phyloP scores from a whole-genome alignment of 805 yeast genomes.

The Kodamaea hsintzibuensis region DNA sequence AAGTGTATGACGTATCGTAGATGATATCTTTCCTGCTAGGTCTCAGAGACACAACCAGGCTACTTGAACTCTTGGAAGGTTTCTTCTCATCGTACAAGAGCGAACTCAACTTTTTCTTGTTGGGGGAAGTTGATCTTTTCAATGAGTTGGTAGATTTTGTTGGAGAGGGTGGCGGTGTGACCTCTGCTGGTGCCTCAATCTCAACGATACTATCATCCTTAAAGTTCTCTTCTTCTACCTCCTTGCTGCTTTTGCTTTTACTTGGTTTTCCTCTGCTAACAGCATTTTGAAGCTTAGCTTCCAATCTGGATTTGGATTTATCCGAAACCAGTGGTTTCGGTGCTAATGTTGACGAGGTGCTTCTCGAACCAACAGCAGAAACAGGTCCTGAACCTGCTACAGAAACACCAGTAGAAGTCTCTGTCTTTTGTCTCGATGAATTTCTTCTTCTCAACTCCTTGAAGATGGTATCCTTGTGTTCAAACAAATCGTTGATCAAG shows the following conservation, averaged over 20 bases:
- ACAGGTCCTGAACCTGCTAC: background rate
- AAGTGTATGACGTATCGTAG: constrained; percentile 12
- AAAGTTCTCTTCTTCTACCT: background rate
- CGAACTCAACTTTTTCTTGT: constrained; percentile 32
- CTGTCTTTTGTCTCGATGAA: constrained; percentile 19
- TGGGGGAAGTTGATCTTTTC: constrained; percentile 41
- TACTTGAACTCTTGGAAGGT: constrained; percentile 2
- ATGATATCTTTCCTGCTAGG: constrained; percentile 29
- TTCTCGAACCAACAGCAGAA: constrained; percentile 5
- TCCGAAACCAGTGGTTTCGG: constrained; percentile 13
- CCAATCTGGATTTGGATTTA: constrained; percentile 28
- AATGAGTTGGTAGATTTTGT: constrained; percentile 18
- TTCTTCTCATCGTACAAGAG: constrained; percentile 14
- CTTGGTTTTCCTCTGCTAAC: constrained; percentile 18
- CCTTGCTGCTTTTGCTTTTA: background rate
- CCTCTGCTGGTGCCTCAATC: constrained; percentile 14
- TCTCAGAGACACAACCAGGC: constrained; percentile 23
- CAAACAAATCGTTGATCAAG: constrained; percentile 62
- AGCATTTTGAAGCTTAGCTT: constrained; percentile 27
- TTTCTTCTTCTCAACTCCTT: constrained; percentile 52
- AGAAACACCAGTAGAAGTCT: background rate
- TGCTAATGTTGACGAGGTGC: background rate
- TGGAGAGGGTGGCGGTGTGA: constrained; percentile 21
- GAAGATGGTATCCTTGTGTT: constrained; percentile 62
- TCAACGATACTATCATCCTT: constrained; percentile 1